A percentile compares a stretch with the other conserved stretches of the same genome.
These are phyloP conservation scores for Stephania yunnanensis DNA, from an alignment of 164 flowering plant genomes.

Conservation along the genomic window DNA sequence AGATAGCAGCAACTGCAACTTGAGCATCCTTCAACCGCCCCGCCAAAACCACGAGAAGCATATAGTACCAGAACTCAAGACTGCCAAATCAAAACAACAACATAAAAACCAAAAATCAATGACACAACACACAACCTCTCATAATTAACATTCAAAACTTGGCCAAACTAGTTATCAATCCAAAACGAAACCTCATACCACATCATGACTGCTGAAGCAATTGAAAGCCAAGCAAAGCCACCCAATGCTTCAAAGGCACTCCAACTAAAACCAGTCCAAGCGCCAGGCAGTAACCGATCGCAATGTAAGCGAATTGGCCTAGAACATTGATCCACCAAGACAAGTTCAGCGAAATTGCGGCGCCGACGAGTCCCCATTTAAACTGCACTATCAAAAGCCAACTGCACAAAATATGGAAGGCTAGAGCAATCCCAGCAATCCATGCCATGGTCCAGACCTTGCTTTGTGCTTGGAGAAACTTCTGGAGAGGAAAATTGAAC, in stretches of 20 bases:
- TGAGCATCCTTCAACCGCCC: conserved; percentile 34
- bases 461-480: conserved; percentile 44
- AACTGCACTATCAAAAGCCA: conserved; percentile 44
- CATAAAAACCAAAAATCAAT: not conserved
- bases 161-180: not conserved
- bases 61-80: conserved; percentile 39
- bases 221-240: conserved; percentile 47
- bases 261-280: conserved; percentile 53
- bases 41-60: conserved; percentile 35
- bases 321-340: conserved; percentile 53
- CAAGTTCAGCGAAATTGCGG: conserved; percentile 35
- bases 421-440: conserved; percentile 29
- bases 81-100: conserved; percentile 17
- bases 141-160: not conserved
- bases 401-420: conserved; percentile 30
- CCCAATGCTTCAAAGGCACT: conserved; percentile 50
- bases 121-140: not conserved
- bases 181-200: conserved; percentile 28
- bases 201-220: conserved; percentile 64
- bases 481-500: conserved; percentile 34
- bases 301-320: conserved; percentile 34
- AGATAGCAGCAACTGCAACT: conserved; percentile 37
- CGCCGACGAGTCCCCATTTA: conserved; percentile 38
- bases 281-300: conserved; percentile 33
- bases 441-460: conserved; percentile 39